Base-by-base conservation (phyloP, 768 basidiomycete genomes). In the Termitomyces sp. region DNA sequence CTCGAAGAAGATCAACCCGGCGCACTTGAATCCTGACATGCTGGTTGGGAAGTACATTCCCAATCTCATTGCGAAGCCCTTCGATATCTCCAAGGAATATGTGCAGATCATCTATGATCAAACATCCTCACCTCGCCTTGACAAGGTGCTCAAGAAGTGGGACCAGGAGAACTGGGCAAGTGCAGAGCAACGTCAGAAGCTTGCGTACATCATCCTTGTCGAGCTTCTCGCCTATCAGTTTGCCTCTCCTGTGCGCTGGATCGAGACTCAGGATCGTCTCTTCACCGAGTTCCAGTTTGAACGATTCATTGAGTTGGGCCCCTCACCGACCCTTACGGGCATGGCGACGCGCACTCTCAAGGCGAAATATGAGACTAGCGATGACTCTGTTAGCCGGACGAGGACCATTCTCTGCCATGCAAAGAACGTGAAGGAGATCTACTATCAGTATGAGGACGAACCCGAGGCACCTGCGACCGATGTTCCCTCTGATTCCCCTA, bases 241-340 rank as follows among this genome's bases (percentile, higher is more conserved):
- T 65, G 95, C 96, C 0, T 98, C 96, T 1, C 95, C 97, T 7
- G 96, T 99, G 19, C 90, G 95, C 49, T 99, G 97, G 97, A 99
- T 99, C 65, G 92, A 98, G 76, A 99, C 96, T 0, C 97, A 99
- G 69, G 97, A 99, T 66, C 82, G 90, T 25, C 82, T 99, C 56
- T 99, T 99, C 78, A 82, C 80, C 10, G 73, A 85, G 9, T 97
- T 85, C 78, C 78, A 79, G 44, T 97, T 97, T 66, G 96, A 98
- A 72, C 87, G 97, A 16, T 81, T 98, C 65, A 89, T 99, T 65
- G 97, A 99, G 70, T 77, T 99, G 52, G 97, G 97, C 32, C 97
- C 97, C 40, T 94, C 94, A 4, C 97, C 97, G 2, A 98, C 95
- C 10, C 82, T 99, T 53, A 93, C 92, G 10, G 96, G 95, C 34